Evolutionary conservation across 169 alveolate genomes (phyloP), one percentile per base, ranked within the genome.

Genomic region (Plasmodium billcollinsi): DNA sequence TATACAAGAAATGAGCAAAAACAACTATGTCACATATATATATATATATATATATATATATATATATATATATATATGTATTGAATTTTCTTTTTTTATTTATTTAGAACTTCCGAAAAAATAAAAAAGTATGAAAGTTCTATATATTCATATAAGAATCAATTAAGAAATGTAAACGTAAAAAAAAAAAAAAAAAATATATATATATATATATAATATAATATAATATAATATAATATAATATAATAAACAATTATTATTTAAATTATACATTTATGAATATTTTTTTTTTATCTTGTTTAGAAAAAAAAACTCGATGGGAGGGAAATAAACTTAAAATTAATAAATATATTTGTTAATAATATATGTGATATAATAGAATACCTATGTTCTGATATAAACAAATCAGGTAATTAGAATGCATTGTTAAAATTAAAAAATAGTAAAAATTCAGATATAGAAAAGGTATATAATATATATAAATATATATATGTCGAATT

Each of bases 101-200:
- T 62, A 20, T 52, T 45, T 69, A 80, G 90, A 70, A 58, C 70
- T 43, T 20, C 73, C 20, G 56, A 49, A 69, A 66, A 80, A 62
- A 61, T 80, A 24, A 80, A 80, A 72, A 80, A 58, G 49, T 80
- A 80, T 61, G 90, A 80, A 67, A 33, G 33, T 67, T 39, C 33
- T 70, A 56, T 69, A 26, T 80, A 80, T 43, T 80, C 90, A 49
- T 80, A 80, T 54, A 80, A 69, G 58, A 80, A 50, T 50, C 90
- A 80, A 80, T 54, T 80, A 39, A 54, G 90, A 39, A 80, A 80
- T 63, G 69, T 80, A 56, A 80, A 80, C 73, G 90, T 80, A 80
- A 56, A 50, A 65, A 24, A 45, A 67, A 39, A 8, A 67, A 58
- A 67, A 49, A 50, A 65, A 52, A 33, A 39, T 39, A 56, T 39